Percentiles rank a stretch among this genome's conserved stretches.
These are phyloP conservation scores for Aspergillus sp. DNA, from an alignment of 2,329 filamentous ascomycete species.

Conservation along the genomic window DNA sequence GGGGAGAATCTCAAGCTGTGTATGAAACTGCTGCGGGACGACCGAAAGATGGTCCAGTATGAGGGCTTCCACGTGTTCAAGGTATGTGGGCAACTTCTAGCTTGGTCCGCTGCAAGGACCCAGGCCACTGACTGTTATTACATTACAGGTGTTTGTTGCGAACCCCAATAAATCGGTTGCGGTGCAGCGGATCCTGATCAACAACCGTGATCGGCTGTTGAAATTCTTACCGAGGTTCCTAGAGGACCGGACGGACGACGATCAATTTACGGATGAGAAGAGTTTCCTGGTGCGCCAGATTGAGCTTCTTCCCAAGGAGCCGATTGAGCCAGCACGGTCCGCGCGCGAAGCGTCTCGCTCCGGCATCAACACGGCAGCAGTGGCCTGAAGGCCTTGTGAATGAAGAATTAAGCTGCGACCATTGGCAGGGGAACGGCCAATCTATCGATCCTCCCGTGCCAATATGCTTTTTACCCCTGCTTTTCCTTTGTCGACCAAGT, in stretches of 20 bases:
- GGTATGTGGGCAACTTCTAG: constrained; percentile 41
- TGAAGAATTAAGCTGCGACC: not conserved
- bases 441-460: constrained; percentile 1
- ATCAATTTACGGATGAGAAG: constrained; percentile 97
- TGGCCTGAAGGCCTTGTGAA: constrained; percentile 23
- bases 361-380: constrained; percentile 32
- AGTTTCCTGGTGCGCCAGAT: constrained; percentile 97
- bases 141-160: constrained; percentile 79
- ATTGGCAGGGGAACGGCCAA: not conserved
- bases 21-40: constrained; percentile 95
- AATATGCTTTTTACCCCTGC: constrained; percentile 4
- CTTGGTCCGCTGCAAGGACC: not conserved
- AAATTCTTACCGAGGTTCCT: constrained; percentile 89
- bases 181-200: constrained; percentile 92
- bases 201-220: constrained; percentile 89
- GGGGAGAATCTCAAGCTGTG: constrained; percentile 96
- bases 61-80: constrained; percentile 99
- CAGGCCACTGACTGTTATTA: constrained; percentile 24
- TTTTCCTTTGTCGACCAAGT: constrained; percentile 10
- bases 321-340: constrained; percentile 39
- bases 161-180: constrained; percentile 98
- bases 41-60: constrained; percentile 98
- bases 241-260: constrained; percentile 92
- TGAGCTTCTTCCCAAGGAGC: constrained; percentile 50
- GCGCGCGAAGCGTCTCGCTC: constrained; percentile 30